Evolutionary conservation across 108 stramenopile genomes (phyloP), one percentile per base, ranked within the genome.

Genomic region (Skeletonema costatum): DNA sequence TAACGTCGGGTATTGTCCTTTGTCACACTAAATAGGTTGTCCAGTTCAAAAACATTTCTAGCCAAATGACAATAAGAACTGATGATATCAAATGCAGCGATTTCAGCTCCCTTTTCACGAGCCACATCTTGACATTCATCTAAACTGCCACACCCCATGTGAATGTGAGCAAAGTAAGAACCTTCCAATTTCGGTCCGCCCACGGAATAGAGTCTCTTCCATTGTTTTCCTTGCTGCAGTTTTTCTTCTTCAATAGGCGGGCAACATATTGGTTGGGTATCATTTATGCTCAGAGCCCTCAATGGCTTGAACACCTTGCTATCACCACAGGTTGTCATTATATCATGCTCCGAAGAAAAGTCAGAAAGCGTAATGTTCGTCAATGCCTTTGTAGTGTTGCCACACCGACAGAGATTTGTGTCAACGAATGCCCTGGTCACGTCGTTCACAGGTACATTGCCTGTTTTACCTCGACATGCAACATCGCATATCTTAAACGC

Each of bases 201-300:
- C 5, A 74, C 31, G 32, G 53, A n/a, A 13, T 56, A 36, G 7
- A 64, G 46, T 32, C 58, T 59, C 60, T 66, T 75, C 81, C 81
- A 82, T 46, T n/a, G 44, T 2, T 56, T 68, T 25, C 2, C n/a
- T 35, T 70, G 41, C 31, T 11, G 67, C 17, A 35, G 36, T 5
- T 42, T 32, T 25, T 56, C 38, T 60, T 42, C 42, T 29, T 75
- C 51, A 8, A 62, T 38, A 16, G 59, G 33, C 33, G 74, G 64
- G 36, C 81, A 82, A 46, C 81, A 82, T 25, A 66, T 66, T 33
- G 81, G 81, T 39, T 82, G 81, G 1, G 81, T 82, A 29, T 82
- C 65, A 39, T 63, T 67, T 10, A 50, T 56, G 16, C 16, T 46
- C 16, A 46, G 16, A 46, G 3, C 4, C 44, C 16, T n/a, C 16